Base-by-base conservation (phyloP, 2,329 filamentous ascomycete species). In the Apiospora sp. region DNA sequence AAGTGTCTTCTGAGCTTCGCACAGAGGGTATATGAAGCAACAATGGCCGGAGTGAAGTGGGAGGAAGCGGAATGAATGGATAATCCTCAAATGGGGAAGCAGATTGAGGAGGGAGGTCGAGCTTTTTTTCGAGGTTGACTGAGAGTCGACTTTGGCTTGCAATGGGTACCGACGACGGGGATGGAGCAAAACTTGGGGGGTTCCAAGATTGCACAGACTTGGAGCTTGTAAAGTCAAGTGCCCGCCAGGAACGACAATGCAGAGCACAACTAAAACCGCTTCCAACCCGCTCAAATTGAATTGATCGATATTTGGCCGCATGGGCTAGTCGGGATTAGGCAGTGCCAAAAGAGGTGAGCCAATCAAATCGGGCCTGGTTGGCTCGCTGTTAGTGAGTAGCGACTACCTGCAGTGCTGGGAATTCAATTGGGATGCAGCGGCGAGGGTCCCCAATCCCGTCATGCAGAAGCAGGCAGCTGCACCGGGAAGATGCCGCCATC, bases 171-270 rank as follows among this genome's bases (percentile, higher is more conserved):
- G 43, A 69, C 67, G 67, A 46, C 67, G 67, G 67, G 67, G 43
- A 69, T 69, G 44, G 67, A 49, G 67, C 44, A 69, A 69, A 34
- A 48, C 48, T 49, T 69, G 67, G 67, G 67, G 67, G 67, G 67
- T 44, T 68, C 41, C 67, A 49, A 69, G 67, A 49, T 69, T 69
- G 67, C 67, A 69, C 44, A 69, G 67, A 69, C 67, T 48, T 64
- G 49, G 68, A 70, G 71, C 71, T 67, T 70, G 46, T 69, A 44
- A 69, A 69, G 67, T 46, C 46, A 49, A 64, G 71, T 68, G 37
- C 67, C 71, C 54, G 68, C 68, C 71, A 72, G 71, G 71, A 72
- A 72, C 71, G 46, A 72, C 49, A 61, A 37, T 61, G 54, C 54
- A 61, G 54, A 61, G 54, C 54, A 61, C 54, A 46, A 68, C 43